These are phyloP conservation scores for Calonectria multiphialidica DNA, from an alignment of 2,329 filamentous ascomycete species.

Conservation along the genomic window DNA sequence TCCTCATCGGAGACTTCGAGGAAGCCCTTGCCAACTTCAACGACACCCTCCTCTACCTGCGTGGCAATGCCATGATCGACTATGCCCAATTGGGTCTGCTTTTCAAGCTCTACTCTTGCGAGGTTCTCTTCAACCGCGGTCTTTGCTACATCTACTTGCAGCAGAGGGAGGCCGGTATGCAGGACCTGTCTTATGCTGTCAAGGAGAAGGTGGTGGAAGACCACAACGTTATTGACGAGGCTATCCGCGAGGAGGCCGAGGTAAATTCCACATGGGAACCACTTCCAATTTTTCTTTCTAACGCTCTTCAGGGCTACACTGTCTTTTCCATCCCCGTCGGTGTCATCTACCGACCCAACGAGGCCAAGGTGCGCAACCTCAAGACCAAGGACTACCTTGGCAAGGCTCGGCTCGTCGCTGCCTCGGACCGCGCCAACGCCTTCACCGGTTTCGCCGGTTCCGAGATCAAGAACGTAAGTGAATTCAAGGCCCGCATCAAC, in stretches of 20 bases:
- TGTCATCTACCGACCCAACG: conserved; percentile 94
- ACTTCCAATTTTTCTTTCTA: conserved; percentile 32
- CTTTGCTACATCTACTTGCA: conserved; percentile 98
- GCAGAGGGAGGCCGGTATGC: conserved; percentile 89
- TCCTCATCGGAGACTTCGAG: conserved; percentile 95
- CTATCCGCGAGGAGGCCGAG: conserved; percentile 92
- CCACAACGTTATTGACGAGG: conserved; percentile 98
- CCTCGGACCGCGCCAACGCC: conserved; percentile 83
- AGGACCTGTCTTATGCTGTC: conserved; percentile 89
- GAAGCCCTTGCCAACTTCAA: conserved; percentile 99
- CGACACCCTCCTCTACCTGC: conserved; percentile 92
- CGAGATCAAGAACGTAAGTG: conserved; percentile 79
- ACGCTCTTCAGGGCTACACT: conserved; percentile 82
- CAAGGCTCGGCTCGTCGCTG: conserved; percentile 92
- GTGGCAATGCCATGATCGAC: conserved; percentile 97
- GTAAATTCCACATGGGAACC: conserved; percentile 58
- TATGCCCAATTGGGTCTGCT: conserved; percentile 95
- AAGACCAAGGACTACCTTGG: conserved; percentile 98
- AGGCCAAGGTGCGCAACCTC: conserved; percentile 97
- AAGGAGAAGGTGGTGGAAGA: conserved; percentile 97
- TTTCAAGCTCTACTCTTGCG: conserved; percentile 97
- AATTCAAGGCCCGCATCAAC: conserved; percentile 6
- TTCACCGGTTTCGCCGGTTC: conserved; percentile 86
- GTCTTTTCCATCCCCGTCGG: conserved; percentile 98
- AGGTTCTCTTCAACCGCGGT: conserved; percentile 96